Evolutionary conservation across 2,329 filamentous ascomycete genomes (phyloP).

Genomic region (Fusarium nelsonii): DNA sequence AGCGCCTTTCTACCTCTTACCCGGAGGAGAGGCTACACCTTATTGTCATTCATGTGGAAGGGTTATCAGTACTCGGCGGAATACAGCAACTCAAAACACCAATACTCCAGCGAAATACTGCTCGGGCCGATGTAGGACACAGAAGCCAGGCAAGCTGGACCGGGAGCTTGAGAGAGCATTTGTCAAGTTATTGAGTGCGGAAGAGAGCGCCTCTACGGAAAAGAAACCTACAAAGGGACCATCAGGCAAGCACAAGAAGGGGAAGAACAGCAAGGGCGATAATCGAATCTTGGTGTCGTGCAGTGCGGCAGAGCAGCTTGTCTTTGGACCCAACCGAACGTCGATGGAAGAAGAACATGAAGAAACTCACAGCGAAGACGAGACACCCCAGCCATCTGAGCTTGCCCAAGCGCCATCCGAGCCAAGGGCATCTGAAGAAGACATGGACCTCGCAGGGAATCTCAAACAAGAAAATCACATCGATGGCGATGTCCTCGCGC

Average conservation of each 20-base stretch:
- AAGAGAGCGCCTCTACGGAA: not conserved
- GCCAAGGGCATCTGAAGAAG: not conserved
- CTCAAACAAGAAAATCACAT: constrained; percentile 41
- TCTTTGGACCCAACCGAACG: constrained; percentile 22
- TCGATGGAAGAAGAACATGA: constrained; percentile 12
- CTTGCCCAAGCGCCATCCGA: not conserved
- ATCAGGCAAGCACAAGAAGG: constrained; percentile 57
- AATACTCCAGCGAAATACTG: constrained; percentile 63
- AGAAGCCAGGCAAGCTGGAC: constrained; percentile 64
- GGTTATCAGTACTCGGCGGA: constrained; percentile 59
- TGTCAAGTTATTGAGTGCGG: constrained; percentile 50
- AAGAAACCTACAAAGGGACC: constrained; percentile 52
- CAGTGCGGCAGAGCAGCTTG: constrained; percentile 26
- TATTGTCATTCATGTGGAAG: constrained; percentile 71
- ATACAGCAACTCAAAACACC: constrained; percentile 46
- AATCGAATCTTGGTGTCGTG: constrained; percentile 22
- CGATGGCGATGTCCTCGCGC: constrained; percentile 56
- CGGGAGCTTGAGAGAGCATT: constrained; percentile 65
- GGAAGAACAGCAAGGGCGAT: constrained; percentile 54
- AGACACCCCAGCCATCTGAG: not conserved
- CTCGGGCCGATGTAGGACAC: constrained; percentile 65
- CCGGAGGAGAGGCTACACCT: constrained; percentile 60
- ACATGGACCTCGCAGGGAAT: not conserved
- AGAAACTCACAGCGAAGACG: not conserved
- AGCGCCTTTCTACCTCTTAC: constrained; percentile 66